phyloP scores from a whole-genome alignment of 2,329 filamentous ascomycete species.

The Arthrobotrys sinensis region DNA sequence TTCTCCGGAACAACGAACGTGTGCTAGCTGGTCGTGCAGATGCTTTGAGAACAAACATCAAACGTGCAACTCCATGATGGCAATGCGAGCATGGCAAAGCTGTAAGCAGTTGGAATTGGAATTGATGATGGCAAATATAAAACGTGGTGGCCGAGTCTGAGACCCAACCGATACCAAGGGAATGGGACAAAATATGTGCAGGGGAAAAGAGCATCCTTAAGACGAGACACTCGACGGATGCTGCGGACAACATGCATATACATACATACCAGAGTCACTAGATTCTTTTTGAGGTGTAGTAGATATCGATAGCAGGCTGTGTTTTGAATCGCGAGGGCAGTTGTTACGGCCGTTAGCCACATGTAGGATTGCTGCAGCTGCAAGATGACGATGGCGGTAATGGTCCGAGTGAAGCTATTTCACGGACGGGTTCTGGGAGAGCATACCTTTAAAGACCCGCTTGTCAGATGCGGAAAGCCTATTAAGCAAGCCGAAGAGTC shows the following conservation, averaged over 20 bases:
- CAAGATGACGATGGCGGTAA: slow-evolving; percentile 23
- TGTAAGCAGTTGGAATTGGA: slow-evolving; percentile 9
- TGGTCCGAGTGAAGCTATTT: background rate
- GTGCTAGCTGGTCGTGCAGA: background rate
- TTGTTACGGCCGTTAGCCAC: slow-evolving; percentile 40
- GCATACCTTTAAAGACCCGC: slow-evolving; percentile 24
- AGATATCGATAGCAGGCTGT: slow-evolving; percentile 17
- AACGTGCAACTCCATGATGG: slow-evolving; percentile 13
- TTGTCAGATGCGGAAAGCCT: slow-evolving; percentile 21
- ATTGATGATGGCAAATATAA: slow-evolving; percentile 36
- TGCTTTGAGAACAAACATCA: slow-evolving; percentile 10
- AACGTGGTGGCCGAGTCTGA: slow-evolving; percentile 49
- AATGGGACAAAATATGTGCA: slow-evolving; percentile 48
- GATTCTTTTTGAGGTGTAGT: slow-evolving; percentile 3
- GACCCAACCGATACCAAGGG: slow-evolving; percentile 46
- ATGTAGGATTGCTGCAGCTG: slow-evolving; percentile 33
- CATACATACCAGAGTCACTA: slow-evolving; percentile 37
- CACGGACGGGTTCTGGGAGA: background rate
- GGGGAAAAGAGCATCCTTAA: slow-evolving; percentile 20
- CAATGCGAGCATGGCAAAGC: slow-evolving; percentile 17
- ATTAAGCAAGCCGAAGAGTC: slow-evolving; percentile 33
- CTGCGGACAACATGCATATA: slow-evolving; percentile 15
- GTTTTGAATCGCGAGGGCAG: background rate
- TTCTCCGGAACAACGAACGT: slow-evolving; percentile 25
- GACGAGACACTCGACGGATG: slow-evolving; percentile 5